These are phyloP conservation scores for Penicillium desertorum DNA, from an alignment of 495 filamentous ascomycete genomes.

Conservation along the genomic window DNA sequence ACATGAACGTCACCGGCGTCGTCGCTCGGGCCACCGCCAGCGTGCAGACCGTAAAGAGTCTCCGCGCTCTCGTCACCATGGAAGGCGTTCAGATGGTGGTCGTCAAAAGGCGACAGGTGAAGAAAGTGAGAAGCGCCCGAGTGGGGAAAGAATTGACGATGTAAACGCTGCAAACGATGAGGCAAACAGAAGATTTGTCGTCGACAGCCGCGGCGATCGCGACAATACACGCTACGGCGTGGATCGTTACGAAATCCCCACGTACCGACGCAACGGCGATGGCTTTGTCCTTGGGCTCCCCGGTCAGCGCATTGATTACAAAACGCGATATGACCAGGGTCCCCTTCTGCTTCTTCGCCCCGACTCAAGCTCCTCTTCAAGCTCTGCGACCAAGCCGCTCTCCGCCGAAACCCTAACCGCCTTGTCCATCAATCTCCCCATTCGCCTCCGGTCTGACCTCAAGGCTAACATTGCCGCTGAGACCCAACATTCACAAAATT, in stretches of 20 bases:
- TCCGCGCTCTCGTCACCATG: neutral
- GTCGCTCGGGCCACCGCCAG: conserved; percentile 2
- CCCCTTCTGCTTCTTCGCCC: conserved; percentile 46
- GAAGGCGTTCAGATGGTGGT: neutral
- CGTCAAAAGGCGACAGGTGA: neutral
- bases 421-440: conserved; percentile 10
- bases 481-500: neutral
- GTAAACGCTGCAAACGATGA: neutral
- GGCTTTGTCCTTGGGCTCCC: conserved; percentile 60
- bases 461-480: neutral
- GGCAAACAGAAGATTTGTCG: conserved; percentile 27
- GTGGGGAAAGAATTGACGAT: neutral
- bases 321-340: conserved; percentile 44
- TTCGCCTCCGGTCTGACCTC: conserved; percentile 13
- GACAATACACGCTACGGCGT: conserved; percentile 61
- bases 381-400: neutral
- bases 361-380: neutral
- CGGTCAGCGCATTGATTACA: conserved; percentile 53
- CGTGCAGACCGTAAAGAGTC: neutral
- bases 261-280: conserved; percentile 57
- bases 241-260: conserved; percentile 59
- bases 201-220: conserved; percentile 62
- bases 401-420: neutral
- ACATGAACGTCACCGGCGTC: neutral
- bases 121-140: neutral